Conservation (phyloP, 2,329 filamentous ascomycete genomes). For the Xylogone sp. region DNA sequence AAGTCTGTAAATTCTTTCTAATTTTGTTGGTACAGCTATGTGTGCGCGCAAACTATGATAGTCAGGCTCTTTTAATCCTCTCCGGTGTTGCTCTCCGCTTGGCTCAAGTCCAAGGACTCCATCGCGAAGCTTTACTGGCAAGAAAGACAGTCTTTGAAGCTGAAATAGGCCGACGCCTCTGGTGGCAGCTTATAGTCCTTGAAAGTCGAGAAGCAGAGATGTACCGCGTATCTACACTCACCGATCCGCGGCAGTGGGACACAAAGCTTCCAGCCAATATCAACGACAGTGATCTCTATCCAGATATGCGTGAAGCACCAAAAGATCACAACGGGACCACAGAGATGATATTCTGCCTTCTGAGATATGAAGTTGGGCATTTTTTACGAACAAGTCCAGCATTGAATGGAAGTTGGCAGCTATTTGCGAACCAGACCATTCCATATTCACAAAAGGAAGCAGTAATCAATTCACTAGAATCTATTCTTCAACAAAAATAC, state of each 20-base stretch:
- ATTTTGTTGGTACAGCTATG: slow-evolving; percentile 17
- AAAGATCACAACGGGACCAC: slow-evolving; percentile 17
- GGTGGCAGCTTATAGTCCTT: slow-evolving; percentile 61
- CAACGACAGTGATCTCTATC: slow-evolving; percentile 15
- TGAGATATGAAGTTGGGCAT: slow-evolving; percentile 25
- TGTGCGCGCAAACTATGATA: slow-evolving; percentile 32
- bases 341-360: slow-evolving; percentile 27
- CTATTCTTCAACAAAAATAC: slow-evolving; percentile 34
- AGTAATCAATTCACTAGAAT: slow-evolving; percentile 24
- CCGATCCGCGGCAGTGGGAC: slow-evolving; percentile 39
- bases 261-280: slow-evolving; percentile 40
- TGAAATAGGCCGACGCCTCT: slow-evolving; percentile 58
- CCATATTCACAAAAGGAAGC: slow-evolving; percentile 18
- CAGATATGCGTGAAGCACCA: slow-evolving; percentile 15
- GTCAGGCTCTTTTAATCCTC: slow-evolving; percentile 45
- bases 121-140: slow-evolving; percentile 35
- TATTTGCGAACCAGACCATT: slow-evolving; percentile 1
- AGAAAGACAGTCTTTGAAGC: slow-evolving; percentile 47
- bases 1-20: too few species aligned
- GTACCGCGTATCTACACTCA: slow-evolving; percentile 44
- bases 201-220: slow-evolving; percentile 53
- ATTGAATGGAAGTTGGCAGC: neutral
- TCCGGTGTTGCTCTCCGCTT: slow-evolving; percentile 45
- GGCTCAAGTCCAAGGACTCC: slow-evolving; percentile 45
- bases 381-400: slow-evolving; percentile 11